phyloP scores from a whole-genome alignment of 73 alveolate species.

The Paramecium sexaurelia region DNA sequence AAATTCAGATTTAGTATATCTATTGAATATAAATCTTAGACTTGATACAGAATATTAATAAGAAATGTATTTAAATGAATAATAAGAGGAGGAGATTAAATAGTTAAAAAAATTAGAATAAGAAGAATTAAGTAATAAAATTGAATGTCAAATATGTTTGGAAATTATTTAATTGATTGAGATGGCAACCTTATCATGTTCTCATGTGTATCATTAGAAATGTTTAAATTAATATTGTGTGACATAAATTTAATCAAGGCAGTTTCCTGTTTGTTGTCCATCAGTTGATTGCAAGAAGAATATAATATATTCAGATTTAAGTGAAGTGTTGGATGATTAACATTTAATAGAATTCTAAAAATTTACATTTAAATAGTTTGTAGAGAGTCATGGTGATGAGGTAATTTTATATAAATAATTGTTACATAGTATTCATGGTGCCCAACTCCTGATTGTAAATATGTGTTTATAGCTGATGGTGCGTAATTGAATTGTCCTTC shows the following conservation, averaged over 20 bases:
- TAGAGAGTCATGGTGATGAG: constrained; percentile 72
- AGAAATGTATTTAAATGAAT: not conserved
- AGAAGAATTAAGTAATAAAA: not conserved
- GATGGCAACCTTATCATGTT: constrained; percentile 59
- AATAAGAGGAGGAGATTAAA: not conserved
- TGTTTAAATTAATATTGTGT: constrained; percentile 66
- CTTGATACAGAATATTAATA: not conserved
- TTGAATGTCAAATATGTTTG: constrained; percentile 11
- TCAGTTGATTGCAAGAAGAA: constrained; percentile 58
- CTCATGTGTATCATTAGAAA: constrained; percentile 71
- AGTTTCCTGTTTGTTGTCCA: constrained; percentile 72
- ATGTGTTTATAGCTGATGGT: constrained; percentile 68
- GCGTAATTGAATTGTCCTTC: constrained; percentile 64
- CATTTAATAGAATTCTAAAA: constrained; percentile 20
- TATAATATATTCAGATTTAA: constrained; percentile 57
- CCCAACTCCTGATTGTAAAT: constrained; percentile 82
- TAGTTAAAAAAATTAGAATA: not conserved
- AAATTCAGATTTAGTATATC: not conserved
- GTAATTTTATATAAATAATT: not conserved
- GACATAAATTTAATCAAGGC: not conserved
- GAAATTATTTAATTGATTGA: not conserved
- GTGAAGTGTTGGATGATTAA: constrained; percentile 58
- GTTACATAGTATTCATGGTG: constrained; percentile 75
- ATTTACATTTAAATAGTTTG: constrained; percentile 45
- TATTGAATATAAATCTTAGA: not conserved